These are phyloP conservation scores for Agroathelia rolfsii DNA, from an alignment of 1,284 basidiomycete species.

Conservation along the genomic window DNA sequence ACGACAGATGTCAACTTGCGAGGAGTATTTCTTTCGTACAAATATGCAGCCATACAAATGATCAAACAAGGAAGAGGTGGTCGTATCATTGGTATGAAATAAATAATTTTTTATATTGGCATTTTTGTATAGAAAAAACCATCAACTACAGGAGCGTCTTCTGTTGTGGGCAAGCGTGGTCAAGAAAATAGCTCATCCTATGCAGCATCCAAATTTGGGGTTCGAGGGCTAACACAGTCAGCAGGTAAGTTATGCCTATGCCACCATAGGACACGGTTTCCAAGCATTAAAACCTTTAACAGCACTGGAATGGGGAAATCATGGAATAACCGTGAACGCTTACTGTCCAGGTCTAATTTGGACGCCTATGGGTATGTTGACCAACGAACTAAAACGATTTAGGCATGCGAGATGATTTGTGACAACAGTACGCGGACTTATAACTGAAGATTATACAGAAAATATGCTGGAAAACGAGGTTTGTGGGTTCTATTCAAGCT, in stretches of 20 bases:
- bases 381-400: too few relatives aligned
- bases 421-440: too few relatives aligned
- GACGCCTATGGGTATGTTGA: constrained; percentile 17
- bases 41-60: constrained; percentile 8
- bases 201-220: constrained; percentile 18
- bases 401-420: too few relatives aligned
- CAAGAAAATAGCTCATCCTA: constrained; percentile 18
- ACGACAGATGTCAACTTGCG: constrained; percentile 3
- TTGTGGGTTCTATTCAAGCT: too few relatives aligned
- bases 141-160: constrained; percentile 18
- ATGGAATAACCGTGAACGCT: constrained; percentile 15
- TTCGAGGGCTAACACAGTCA: constrained; percentile 20
- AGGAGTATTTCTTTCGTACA: constrained; percentile 7
- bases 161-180: too few relatives aligned
- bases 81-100: too few relatives aligned
- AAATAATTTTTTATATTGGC: too few relatives aligned
- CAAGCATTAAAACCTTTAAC: too few relatives aligned
- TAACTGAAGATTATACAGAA: too few relatives aligned
- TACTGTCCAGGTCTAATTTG: constrained; percentile 14
- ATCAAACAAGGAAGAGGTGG: constrained; percentile 8
- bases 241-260: constrained; percentile 18
- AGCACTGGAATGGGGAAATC: constrained; percentile 8
- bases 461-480: too few relatives aligned
- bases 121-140: too few relatives aligned
- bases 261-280: too few relatives aligned